A percentile compares a stretch with the other conserved stretches of the same genome.
phyloP scores from a whole-genome alignment of 2,329 filamentous ascomycete genomes.

The Dryadomyces quercivorus region DNA sequence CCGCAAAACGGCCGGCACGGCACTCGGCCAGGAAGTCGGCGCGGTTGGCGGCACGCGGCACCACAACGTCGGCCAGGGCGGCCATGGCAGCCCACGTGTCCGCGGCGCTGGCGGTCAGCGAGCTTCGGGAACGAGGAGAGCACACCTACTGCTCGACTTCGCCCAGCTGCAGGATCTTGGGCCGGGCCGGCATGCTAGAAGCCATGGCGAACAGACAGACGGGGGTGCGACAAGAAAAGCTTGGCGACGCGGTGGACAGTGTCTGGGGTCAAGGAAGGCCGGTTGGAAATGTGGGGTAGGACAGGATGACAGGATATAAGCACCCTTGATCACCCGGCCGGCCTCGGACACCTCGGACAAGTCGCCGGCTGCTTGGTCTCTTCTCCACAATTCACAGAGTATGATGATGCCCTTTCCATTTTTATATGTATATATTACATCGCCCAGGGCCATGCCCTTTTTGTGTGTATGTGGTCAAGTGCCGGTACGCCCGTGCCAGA shows the following conservation, averaged over 20 bases:
- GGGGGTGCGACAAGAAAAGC: background rate
- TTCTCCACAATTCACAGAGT: too few relatives aligned
- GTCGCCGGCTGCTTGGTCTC: too few relatives aligned
- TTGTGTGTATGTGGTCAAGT: background rate
- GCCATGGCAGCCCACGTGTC: slow-evolving; percentile 50
- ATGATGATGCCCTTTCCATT: too few relatives aligned
- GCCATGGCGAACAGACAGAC: background rate
- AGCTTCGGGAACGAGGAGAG: background rate
- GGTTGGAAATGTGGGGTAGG: too few relatives aligned
- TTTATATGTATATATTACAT: background rate
- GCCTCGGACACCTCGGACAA: too few relatives aligned
- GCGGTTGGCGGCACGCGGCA: slow-evolving; percentile 11
- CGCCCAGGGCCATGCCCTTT: background rate
- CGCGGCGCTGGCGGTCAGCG: slow-evolving; percentile 39
- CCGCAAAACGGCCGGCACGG: slow-evolving; percentile 8
- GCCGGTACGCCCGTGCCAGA: background rate
- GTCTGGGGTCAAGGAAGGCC: too few relatives aligned
- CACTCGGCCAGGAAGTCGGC: slow-evolving; percentile 10
- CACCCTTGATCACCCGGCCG: too few relatives aligned
- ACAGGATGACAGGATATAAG: too few relatives aligned
- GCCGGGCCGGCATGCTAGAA: too few relatives aligned
- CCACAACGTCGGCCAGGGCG: slow-evolving; percentile 51
- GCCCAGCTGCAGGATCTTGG: slow-evolving; percentile 52
- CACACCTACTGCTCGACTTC: slow-evolving; percentile 48
- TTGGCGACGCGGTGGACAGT: too few relatives aligned